Base-by-base conservation (phyloP, 2,329 filamentous ascomycete genomes). In the Diaporthe velutina region DNA sequence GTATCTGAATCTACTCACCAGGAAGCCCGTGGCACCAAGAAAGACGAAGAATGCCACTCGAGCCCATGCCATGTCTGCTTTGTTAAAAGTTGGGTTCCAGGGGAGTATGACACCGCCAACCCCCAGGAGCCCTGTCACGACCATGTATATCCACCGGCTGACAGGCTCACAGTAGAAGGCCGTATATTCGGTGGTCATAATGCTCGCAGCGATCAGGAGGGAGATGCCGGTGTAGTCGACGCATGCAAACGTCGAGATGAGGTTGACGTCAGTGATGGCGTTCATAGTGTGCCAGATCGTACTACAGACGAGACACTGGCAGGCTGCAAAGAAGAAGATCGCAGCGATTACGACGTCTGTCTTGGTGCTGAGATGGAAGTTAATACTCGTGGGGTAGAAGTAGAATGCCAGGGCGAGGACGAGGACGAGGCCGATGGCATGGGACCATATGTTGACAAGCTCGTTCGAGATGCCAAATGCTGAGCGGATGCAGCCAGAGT, bases 211-310 rank as follows among this genome's bases (percentile, higher is more conserved):
- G 70, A 99, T 97, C 35, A 99, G 90, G 68, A 99, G 88, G 1
- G 96, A 98, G 78, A 99, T 99, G 73, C 97, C 97, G 0, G 97
- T 98, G 85, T 99, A 99, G 84, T 99, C 97, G 75, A 99, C 95
- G 83, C 97, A 99, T 25, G 97, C 97, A 80, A 99, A 98, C 76
- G 95, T 93, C 82, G 98, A 97, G 85, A 99, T 93, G 55, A 98
- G 90, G 28, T 92, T 91, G 80, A 98, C 93, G 78, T 98, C 94
- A 25, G 96, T 95, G 72, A 98, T 97, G 79, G 95, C 95, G 86
- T 96, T 98, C 95, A 99, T 98, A 35, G 97, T 98, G 86, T 99
- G 97, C 97, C 97, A 99, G 81, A 98, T 92, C 77, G 93, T 96
- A 76, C 94, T 97, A 91, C 97, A 99, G 81, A 96, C 92, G 73